Conservation (phyloP, 441 rosid genomes). For the Mallotus japonicus region DNA sequence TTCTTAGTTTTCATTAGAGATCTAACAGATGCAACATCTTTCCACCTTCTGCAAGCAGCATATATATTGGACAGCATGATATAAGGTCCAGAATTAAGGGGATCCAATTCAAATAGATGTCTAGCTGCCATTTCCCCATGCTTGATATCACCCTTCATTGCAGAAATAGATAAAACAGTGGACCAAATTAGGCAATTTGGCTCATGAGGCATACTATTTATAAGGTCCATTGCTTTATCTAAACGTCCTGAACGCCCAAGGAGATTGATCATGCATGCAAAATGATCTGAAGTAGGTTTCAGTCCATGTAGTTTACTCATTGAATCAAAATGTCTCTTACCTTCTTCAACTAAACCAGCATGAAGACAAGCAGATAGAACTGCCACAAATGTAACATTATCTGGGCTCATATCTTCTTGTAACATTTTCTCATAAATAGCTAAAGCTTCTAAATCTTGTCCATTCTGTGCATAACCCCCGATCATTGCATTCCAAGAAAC, state of each 20-base stretch:
- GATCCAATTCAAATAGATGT: constrained; percentile 54
- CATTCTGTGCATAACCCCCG: constrained; percentile 66
- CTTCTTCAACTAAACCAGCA: constrained; percentile 70
- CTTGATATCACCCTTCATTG: constrained; percentile 45
- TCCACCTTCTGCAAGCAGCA: constrained; percentile 72
- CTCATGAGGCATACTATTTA: constrained; percentile 57
- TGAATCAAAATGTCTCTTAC: constrained; percentile 52
- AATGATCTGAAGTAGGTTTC: constrained; percentile 67
- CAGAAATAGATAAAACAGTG: constrained; percentile 65
- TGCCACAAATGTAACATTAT: constrained; percentile 64
- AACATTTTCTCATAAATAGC: constrained; percentile 56
- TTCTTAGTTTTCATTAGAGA: constrained; percentile 62
- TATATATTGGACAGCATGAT: constrained; percentile 69
- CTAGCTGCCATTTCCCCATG: constrained; percentile 50
- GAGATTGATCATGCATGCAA: constrained; percentile 81
- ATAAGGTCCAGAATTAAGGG: constrained; percentile 66
- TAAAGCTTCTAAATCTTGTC: constrained; percentile 65
- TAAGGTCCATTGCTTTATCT: constrained; percentile 61
- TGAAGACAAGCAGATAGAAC: constrained; percentile 85
- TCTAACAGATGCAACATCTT: constrained; percentile 64
- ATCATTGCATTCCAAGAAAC: constrained; percentile 88
- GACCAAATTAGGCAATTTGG: constrained; percentile 68
- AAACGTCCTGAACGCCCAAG: constrained; percentile 68
- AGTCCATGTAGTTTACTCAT: constrained; percentile 48
- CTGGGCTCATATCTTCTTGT: constrained; percentile 48